Percentiles rank a stretch among this genome's conserved stretches.
These are phyloP conservation scores for Nigrospora oryzae DNA, from an alignment of 2,329 filamentous ascomycete species.

Conservation along the genomic window DNA sequence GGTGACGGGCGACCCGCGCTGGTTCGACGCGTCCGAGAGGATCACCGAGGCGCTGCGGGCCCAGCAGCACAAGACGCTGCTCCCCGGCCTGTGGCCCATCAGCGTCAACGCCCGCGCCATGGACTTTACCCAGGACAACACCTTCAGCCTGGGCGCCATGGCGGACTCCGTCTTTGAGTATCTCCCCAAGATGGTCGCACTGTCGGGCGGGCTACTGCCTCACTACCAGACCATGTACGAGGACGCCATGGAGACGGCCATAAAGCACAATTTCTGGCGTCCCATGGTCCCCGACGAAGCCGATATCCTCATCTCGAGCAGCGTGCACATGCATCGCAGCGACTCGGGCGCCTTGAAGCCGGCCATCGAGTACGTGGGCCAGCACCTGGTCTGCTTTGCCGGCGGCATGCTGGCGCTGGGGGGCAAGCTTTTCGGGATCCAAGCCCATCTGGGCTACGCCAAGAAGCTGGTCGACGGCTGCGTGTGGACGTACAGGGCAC, in stretches of 20 bases:
- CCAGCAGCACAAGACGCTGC: conserved; percentile 24
- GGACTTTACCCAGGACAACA: conserved; percentile 24
- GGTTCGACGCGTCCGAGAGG: conserved; percentile 19
- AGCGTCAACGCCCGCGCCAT: conserved; percentile 48
- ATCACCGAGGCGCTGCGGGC: conserved; percentile 15
- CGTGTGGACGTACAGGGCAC: conserved; percentile 38
- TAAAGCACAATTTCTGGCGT: conserved; percentile 52
- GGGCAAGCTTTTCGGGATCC: conserved; percentile 30
- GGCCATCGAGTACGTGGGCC: conserved; percentile 22
- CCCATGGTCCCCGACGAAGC: conserved; percentile 50
- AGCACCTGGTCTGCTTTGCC: conserved; percentile 41
- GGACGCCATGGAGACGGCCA: conserved; percentile 49
- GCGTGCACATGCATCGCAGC: conserved; percentile 8
- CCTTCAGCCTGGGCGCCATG: conserved; percentile 25
- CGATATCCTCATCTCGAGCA: conserved; percentile 54
- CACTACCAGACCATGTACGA: conserved; percentile 56
- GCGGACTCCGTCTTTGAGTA: conserved; percentile 40
- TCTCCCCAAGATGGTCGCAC: conserved; percentile 37
- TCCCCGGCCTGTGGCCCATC: conserved; percentile 57
- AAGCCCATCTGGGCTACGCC: conserved; percentile 32
- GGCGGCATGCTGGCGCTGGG: conserved; percentile 43
- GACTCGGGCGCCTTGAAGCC: conserved; percentile 15
- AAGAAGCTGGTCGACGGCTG: conserved; percentile 39
- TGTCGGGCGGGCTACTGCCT: conserved; percentile 50
- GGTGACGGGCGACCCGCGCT: conserved; percentile 19